These are phyloP conservation scores for Hypoxylon trugodes DNA, from an alignment of 495 filamentous ascomycete species.

Conservation along the genomic window DNA sequence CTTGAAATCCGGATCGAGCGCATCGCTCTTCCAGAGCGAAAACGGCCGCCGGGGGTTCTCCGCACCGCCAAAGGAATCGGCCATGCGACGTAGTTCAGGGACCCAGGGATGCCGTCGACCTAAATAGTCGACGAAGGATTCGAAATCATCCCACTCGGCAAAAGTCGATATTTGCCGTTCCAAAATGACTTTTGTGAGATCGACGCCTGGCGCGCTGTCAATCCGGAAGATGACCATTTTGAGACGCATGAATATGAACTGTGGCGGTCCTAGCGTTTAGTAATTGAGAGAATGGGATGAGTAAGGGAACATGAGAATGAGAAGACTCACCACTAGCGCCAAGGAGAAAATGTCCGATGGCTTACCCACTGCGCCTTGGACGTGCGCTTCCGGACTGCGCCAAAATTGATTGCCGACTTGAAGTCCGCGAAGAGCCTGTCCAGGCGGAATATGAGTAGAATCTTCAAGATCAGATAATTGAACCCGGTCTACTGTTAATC, in stretches of 20 bases:
- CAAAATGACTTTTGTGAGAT: constrained; percentile 55
- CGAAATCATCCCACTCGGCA: constrained; percentile 51
- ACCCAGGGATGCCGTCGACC: constrained; percentile 52
- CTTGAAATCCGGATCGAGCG: constrained; percentile 50
- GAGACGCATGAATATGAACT: constrained; percentile 48
- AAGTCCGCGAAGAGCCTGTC: constrained; percentile 41
- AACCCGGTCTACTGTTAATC: constrained; percentile 48
- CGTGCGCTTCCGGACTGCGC: constrained; percentile 50
- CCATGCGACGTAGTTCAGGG: constrained; percentile 36
- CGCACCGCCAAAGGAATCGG: constrained; percentile 48
- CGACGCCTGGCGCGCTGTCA: constrained; percentile 52
- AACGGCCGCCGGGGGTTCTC: constrained; percentile 50
- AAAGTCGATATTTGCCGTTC: constrained; percentile 60
- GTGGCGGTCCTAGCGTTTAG: constrained; percentile 25
- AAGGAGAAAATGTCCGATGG: constrained; percentile 51
- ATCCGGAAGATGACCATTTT: constrained; percentile 56
- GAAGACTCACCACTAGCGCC: constrained; percentile 50
- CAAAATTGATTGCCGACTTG: constrained; percentile 51
- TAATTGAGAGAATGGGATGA: not conserved
- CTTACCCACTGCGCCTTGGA: constrained; percentile 43
- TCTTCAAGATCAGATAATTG: constrained; percentile 56
- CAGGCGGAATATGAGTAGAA: constrained; percentile 52
- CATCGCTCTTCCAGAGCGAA: constrained; percentile 46
- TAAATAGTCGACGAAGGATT: constrained; percentile 46
- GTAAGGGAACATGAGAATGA: constrained; percentile 10